These are phyloP conservation scores for Colletotrichum higginsianum DNA, from an alignment of 2,329 filamentous ascomycete genomes.

Conservation along the genomic window DNA sequence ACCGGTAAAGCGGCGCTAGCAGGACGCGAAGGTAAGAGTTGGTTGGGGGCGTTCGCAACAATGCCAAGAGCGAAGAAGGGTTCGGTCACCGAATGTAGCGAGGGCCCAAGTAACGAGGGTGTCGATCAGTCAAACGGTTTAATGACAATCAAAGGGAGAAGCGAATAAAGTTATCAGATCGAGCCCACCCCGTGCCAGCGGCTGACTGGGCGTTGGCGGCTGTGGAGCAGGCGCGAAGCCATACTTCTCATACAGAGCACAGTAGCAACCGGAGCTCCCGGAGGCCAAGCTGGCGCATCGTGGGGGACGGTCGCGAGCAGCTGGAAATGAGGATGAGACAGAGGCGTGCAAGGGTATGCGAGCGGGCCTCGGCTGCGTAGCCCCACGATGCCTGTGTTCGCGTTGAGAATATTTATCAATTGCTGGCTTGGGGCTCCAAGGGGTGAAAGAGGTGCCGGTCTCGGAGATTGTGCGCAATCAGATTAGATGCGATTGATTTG, in stretches of 20 bases:
- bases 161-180: slow-evolving; percentile 41
- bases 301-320: slow-evolving; percentile 2
- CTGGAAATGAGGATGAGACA: slow-evolving; percentile 36
- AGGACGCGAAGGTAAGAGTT: background rate
- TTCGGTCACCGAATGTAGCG: slow-evolving; percentile 18
- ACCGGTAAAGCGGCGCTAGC: background rate
- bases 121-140: slow-evolving; percentile 17
- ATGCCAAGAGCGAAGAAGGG: background rate
- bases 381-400: slow-evolving; percentile 5
- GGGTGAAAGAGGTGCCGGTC: slow-evolving; percentile 15
- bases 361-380: slow-evolving; percentile 18
- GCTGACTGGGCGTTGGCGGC: slow-evolving; percentile 2
- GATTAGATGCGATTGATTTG: slow-evolving; percentile 44
- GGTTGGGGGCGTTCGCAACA: slow-evolving; percentile 2
- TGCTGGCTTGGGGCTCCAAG: slow-evolving; percentile 4
- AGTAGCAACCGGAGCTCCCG: slow-evolving; percentile 13
- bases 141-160: background rate
- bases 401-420: background rate
- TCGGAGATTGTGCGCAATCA: slow-evolving; percentile 30
- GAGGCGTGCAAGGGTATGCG: slow-evolving; percentile 2
- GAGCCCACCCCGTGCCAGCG: slow-evolving; percentile 29
- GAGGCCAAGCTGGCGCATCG: slow-evolving; percentile 8
- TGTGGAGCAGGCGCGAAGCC: background rate
- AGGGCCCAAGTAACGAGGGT: slow-evolving; percentile 2
- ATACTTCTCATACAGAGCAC: no score